Evolutionary conservation across 2,329 filamentous ascomycete species (phyloP).

Genomic region (Cadophora sp.): DNA sequence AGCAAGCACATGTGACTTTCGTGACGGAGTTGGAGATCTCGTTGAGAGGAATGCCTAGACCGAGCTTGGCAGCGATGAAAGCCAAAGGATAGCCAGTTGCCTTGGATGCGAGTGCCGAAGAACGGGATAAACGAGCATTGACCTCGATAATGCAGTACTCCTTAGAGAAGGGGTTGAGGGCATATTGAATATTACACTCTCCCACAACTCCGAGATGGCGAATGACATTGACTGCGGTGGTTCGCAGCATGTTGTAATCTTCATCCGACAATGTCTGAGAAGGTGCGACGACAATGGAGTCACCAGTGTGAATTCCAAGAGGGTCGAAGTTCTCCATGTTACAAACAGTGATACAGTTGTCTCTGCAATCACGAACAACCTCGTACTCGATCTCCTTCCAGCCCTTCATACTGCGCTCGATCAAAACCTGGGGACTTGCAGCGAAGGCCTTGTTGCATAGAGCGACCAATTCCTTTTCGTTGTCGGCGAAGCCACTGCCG

Average conservation of each 20-base stretch:
- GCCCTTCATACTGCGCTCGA: slow-evolving; percentile 98
- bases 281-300: slow-evolving; percentile 96
- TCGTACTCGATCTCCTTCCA: slow-evolving; percentile 99
- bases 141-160: slow-evolving; percentile 99
- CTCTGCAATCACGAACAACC: slow-evolving; percentile 91
- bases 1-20: slow-evolving; percentile 94
- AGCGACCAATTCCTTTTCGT: slow-evolving; percentile 81
- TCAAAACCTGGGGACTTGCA: slow-evolving; percentile 92
- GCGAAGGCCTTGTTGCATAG: slow-evolving; percentile 96
- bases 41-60: slow-evolving; percentile 92
- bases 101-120: slow-evolving; percentile 94
- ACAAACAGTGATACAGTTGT: slow-evolving; percentile 99
- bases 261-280: slow-evolving; percentile 97
- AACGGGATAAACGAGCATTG: slow-evolving; percentile 94
- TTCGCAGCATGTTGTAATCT: slow-evolving; percentile 99
- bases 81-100: slow-evolving; percentile 95
- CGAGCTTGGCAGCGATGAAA: slow-evolving; percentile 96
- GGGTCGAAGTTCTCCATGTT: slow-evolving; percentile 99
- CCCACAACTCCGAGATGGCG: slow-evolving; percentile 96
- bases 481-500: slow-evolving; percentile 93
- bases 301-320: slow-evolving; percentile 95
- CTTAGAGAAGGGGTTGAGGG: slow-evolving; percentile 90
- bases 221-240: slow-evolving; percentile 96
- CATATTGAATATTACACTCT: slow-evolving; percentile 99
- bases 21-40: slow-evolving; percentile 97